Evolutionary conservation across 129 eudicot species (phyloP), one percentile per base, ranked within the genome.

Genomic region (Centaurea solstitialis): DNA sequence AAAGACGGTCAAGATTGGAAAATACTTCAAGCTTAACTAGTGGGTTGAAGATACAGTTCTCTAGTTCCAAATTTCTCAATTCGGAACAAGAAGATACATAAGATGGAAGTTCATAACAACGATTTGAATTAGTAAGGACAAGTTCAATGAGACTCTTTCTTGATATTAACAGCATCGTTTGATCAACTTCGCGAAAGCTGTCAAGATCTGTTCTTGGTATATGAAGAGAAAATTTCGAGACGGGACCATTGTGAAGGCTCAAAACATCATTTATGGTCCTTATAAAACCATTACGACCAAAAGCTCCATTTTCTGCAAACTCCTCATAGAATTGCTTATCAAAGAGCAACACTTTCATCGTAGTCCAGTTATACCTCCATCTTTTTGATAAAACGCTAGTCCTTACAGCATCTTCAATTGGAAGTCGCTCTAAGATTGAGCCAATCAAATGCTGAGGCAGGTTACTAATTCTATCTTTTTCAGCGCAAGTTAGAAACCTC

Each of bases 351-450:
- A 39, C 15, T 1, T 4, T 67, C 57, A 50, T 73, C 18, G 11
- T 35, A 1, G 77, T 79, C 83, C 72, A 73, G 65, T 10, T 78
- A 15, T 68, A 73, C 70, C 76, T 78, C 83, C 83, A 73, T 0
- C 22, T 66, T 75, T 45, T 65, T 50, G 87, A 78, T 26, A 79
- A 70, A 35, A 57, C 12, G 76, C 74, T 68, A 64, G 77, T 79
- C 24, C 70, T 47, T 13, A 74, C 45, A 10, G 75, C 76, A 73
- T 83, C 87, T 72, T 45, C 59, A 28, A 83, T 8, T 0, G 83
- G 83, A 41, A 83, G 65, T 24, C 70, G 17, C 72, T 79, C 75
- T 20, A 78, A 35, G 73, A 78, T 78, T 9, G 22, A 57, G 76
- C 7, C 75, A 9, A 78, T 78, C 79, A 83, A 21, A n/a, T 65